Conservation (phyloP, 169 alveolate species). For the Eimeria praecox region DNA sequence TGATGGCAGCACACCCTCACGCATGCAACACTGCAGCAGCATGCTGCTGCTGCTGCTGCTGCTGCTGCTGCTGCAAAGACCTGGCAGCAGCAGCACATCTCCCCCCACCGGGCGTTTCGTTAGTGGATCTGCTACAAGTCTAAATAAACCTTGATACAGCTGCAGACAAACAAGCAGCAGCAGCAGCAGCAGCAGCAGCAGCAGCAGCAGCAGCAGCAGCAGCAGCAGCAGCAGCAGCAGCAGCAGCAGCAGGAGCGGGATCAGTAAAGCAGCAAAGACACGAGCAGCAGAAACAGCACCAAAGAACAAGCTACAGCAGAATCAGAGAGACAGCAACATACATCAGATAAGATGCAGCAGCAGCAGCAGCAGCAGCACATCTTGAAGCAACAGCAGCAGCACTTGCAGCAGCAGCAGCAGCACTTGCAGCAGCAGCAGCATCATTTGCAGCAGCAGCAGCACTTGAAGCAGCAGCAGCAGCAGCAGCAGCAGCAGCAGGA, state of each 20-base stretch:
- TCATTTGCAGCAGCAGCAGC: too few species aligned
- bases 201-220: neutral
- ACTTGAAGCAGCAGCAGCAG: too few species aligned
- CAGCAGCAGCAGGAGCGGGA: too few species aligned
- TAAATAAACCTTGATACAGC: constrained; percentile 3
- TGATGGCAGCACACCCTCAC: neutral
- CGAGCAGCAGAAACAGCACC: too few species aligned
- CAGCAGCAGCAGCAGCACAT: too few species aligned
- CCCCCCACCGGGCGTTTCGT: constrained; percentile 53
- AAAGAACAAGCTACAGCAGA: too few species aligned
- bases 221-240: neutral
- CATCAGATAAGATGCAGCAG: too few species aligned
- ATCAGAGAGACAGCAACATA: too few species aligned
- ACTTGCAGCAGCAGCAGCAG: neutral
- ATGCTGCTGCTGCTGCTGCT: too few species aligned
- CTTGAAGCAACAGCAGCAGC: neutral
- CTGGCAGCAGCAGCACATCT: constrained; percentile 44
- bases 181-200: neutral
- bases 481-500: too few species aligned
- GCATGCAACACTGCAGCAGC: neutral
- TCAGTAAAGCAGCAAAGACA: too few species aligned
- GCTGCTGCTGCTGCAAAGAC: too few species aligned
- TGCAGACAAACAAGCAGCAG: constrained; percentile 22
- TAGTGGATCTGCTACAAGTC: constrained; percentile 55
- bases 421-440: neutral